Evolutionary conservation across 1,139 yeast genomes (phyloP).

Genomic region (Cylindricascospora bacillispora): DNA sequence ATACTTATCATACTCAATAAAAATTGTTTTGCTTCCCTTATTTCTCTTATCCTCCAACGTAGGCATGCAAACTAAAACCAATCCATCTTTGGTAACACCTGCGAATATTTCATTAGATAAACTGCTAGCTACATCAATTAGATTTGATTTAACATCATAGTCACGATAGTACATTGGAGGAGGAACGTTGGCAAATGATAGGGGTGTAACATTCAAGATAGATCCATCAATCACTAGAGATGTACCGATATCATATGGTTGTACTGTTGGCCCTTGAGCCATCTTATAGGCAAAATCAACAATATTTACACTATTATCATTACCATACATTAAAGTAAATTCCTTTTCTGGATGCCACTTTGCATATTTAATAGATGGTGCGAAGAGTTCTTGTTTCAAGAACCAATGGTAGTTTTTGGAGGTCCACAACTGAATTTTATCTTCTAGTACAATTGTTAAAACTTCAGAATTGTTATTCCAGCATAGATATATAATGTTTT

Average conservation of each 20-base stretch:
- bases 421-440: slow-evolving; percentile 76
- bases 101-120: slow-evolving; percentile 49
- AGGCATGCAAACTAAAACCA: slow-evolving; percentile 33
- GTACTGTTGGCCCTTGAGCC: slow-evolving; percentile 53
- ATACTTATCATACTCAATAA: slow-evolving; percentile 27
- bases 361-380: slow-evolving; percentile 34
- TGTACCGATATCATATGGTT: slow-evolving; percentile 68
- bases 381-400: slow-evolving; percentile 61
- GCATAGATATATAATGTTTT: slow-evolving; percentile 38
- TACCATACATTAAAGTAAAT: slow-evolving; percentile 55
- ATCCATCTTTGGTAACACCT: slow-evolving; percentile 34
- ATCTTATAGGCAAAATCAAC: slow-evolving; percentile 57
- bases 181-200: slow-evolving; percentile 79
- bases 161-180: slow-evolving; percentile 83
- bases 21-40: slow-evolving; percentile 38
- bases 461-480: slow-evolving; percentile 85
- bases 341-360: slow-evolving; percentile 91
- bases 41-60: slow-evolving; percentile 26
- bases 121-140: slow-evolving; percentile 54
- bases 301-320: slow-evolving; percentile 40
- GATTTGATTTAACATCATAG: slow-evolving; percentile 38
- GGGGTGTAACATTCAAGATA: slow-evolving; percentile 66
- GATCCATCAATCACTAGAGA: slow-evolving; percentile 71
- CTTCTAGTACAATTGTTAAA: slow-evolving; percentile 49
- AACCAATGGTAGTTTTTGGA: slow-evolving; percentile 93